Conservation (phyloP, 352 stramenopile species). For the Bremia lactucae region DNA sequence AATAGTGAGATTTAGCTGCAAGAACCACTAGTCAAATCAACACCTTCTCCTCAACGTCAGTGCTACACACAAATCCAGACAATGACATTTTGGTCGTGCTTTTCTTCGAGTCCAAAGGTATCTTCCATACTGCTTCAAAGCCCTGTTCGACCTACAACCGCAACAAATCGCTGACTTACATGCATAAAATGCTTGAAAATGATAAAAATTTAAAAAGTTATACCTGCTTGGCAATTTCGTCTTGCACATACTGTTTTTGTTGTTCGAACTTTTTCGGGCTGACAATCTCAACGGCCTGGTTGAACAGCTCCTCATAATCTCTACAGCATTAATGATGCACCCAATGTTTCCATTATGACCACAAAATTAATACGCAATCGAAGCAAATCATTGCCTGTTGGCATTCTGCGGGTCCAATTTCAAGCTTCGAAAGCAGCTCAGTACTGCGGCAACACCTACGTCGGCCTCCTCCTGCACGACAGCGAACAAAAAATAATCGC, state of each 20-base stretch:
- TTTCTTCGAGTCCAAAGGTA: constrained; percentile 26
- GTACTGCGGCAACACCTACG: constrained; percentile 61
- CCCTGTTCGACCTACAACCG: constrained; percentile 26
- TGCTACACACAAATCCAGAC: constrained; percentile 45
- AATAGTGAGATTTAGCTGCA: no score
- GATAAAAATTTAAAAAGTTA: no score
- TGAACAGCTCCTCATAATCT: constrained; percentile 60
- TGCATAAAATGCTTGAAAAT: no score
- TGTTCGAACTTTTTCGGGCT: constrained; percentile 74
- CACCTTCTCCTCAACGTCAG: constrained; percentile 24
- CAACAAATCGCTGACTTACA: not conserved
- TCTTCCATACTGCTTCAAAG: constrained; percentile 56
- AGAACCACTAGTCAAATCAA: no score
- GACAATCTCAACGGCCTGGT: constrained; percentile 58
- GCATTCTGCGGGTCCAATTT: constrained; percentile 35
- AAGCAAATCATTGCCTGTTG: constrained; percentile 23
- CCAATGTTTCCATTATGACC: not conserved
- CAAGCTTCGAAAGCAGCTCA: constrained; percentile 68
- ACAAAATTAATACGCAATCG: not conserved
- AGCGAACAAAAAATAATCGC: constrained; percentile 1
- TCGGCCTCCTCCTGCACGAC: constrained; percentile 63
- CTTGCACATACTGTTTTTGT: constrained; percentile 65
- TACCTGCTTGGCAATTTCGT: constrained; percentile 49
- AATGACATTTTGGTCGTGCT: constrained; percentile 38
- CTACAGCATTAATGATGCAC: constrained; percentile 17